Conservation (phyloP, 2,329 filamentous ascomycete genomes). For the Fusarium sp. region DNA sequence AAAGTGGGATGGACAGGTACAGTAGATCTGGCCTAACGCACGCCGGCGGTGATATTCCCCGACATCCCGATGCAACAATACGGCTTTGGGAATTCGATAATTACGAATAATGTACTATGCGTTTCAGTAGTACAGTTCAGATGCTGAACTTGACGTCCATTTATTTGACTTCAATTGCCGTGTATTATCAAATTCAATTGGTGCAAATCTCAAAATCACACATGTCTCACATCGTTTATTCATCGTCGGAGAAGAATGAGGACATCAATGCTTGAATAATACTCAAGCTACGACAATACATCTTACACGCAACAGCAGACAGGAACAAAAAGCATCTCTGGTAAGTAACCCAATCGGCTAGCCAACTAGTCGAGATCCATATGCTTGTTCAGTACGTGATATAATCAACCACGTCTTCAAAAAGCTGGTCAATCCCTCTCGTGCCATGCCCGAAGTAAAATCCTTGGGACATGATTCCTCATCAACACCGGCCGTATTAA, state of each 20-base stretch:
- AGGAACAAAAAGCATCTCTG: slow-evolving; percentile 36
- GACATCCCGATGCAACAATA: slow-evolving; percentile 36
- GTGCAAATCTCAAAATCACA: background rate
- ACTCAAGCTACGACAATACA: slow-evolving; percentile 46
- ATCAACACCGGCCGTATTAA: background rate
- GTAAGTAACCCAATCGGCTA: slow-evolving; percentile 38
- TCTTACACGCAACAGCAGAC: slow-evolving; percentile 46
- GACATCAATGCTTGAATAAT: slow-evolving; percentile 44
- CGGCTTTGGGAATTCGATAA: slow-evolving; percentile 2
- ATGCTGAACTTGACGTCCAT: background rate
- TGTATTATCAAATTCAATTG: background rate
- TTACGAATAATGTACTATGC: background rate
- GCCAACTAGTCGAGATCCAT: slow-evolving; percentile 28
- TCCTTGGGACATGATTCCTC: background rate
- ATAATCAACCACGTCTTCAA: slow-evolving; percentile 20
- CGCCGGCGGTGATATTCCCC: slow-evolving; percentile 35
- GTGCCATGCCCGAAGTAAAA: slow-evolving; percentile 14
- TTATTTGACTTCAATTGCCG: background rate
- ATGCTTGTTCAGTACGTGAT: slow-evolving; percentile 10
- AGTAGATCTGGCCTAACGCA: slow-evolving; percentile 46
- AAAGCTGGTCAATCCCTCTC: slow-evolving; percentile 20
- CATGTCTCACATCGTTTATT: slow-evolving; percentile 21
- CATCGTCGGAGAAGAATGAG: slow-evolving; percentile 17
- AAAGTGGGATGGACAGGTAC: slow-evolving; percentile 34
- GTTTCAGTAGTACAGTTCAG: background rate